phyloP scores from a whole-genome alignment of 306 rosid species.

The Mimosa bimucronata region DNA sequence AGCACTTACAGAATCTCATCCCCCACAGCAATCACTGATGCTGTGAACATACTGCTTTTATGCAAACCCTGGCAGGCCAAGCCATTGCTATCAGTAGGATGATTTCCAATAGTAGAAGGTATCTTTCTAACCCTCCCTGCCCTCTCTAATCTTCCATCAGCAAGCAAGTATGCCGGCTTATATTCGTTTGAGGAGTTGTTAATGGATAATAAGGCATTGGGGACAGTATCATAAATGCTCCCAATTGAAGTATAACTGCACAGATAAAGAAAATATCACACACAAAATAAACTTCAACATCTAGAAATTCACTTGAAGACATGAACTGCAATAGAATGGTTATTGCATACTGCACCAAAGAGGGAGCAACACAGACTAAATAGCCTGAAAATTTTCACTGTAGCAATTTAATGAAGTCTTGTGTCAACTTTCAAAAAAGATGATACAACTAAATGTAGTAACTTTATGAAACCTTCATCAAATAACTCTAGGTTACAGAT shows the following conservation, averaged over 20 bases:
- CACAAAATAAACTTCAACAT: slow-evolving; percentile 31
- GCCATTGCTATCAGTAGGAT: slow-evolving; percentile 65
- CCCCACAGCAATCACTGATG: slow-evolving; percentile 81
- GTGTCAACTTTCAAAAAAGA: slow-evolving; percentile 7
- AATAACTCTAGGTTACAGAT: slow-evolving; percentile 15
- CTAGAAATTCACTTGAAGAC: slow-evolving; percentile 24
- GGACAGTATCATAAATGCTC: slow-evolving; percentile 85
- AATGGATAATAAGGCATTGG: slow-evolving; percentile 70
- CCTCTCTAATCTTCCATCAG: slow-evolving; percentile 93
- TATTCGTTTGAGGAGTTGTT: slow-evolving; percentile 55
- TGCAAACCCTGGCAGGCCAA: slow-evolving; percentile 44
- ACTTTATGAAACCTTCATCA: slow-evolving; percentile 28
- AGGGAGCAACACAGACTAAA: neutral
- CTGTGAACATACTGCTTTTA: slow-evolving; percentile 66
- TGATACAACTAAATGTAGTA: neutral
- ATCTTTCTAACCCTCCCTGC: slow-evolving; percentile 84
- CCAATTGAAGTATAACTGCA: slow-evolving; percentile 94
- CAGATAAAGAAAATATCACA: slow-evolving; percentile 33
- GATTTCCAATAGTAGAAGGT: slow-evolving; percentile 45
- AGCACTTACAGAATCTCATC: slow-evolving; percentile 96
- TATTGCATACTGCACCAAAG: slow-evolving; percentile 21
- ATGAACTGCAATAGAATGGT: slow-evolving; percentile 29
- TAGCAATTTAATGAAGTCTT: neutral
- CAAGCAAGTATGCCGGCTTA: slow-evolving; percentile 89
- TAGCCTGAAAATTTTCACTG: neutral